Evolutionary conservation across 179 eudicot species (phyloP).

Genomic region (Silene noctiflora): DNA sequence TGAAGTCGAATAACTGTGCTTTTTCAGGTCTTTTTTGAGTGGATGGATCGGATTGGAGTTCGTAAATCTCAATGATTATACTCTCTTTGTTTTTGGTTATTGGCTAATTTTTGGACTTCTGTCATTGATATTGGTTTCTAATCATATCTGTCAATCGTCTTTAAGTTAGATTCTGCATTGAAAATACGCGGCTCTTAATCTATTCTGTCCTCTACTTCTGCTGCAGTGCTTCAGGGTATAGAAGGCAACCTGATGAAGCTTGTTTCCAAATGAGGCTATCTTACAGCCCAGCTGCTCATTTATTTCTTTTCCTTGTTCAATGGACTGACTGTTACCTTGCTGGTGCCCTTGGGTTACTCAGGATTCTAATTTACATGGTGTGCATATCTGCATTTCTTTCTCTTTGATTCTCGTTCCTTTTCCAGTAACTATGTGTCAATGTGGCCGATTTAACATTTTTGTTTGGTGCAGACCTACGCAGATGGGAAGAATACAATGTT

Average conservation of each 20-base stretch:
- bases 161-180: no score
- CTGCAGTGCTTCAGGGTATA: slow-evolving; percentile 38
- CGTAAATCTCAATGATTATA: no score
- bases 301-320: slow-evolving; percentile 42
- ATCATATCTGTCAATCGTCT: no score
- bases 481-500: slow-evolving; percentile 48
- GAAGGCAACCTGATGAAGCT: slow-evolving; percentile 39
- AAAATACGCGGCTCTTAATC: no score
- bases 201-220: no score
- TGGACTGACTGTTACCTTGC: slow-evolving; percentile 52
- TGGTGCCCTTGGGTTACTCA: slow-evolving; percentile 44
- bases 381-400: background rate
- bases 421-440: background rate
- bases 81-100: no score
- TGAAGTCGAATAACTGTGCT: no score
- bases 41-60: no score
- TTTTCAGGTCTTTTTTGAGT: no score
- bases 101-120: no score
- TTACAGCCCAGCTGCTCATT: slow-evolving; percentile 40
- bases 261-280: slow-evolving; percentile 54
- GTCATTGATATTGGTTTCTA: no score
- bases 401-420: background rate
- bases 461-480: slow-evolving; percentile 38
- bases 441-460: no score
- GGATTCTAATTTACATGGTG: slow-evolving; percentile 45